Evolutionary conservation across 2,329 filamentous ascomycete species (phyloP).

Genomic region (Esteya vermicola): DNA sequence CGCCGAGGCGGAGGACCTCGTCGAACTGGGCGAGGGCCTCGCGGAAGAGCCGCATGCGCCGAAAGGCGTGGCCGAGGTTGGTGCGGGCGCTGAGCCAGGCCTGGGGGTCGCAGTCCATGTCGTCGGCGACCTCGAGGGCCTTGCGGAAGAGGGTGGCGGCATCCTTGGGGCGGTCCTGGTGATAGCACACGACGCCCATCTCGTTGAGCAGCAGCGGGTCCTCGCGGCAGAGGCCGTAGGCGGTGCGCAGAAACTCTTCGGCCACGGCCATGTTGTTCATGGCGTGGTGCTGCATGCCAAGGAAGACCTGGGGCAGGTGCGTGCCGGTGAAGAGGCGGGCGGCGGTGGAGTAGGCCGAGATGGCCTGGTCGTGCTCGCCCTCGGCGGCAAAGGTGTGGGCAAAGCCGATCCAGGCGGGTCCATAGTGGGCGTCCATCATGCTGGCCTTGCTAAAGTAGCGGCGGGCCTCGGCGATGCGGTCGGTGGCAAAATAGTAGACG

Average conservation of each 20-base stretch:
- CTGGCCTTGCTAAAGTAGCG: constrained; percentile 96
- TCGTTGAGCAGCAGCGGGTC: constrained; percentile 91
- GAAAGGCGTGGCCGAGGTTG: constrained; percentile 79
- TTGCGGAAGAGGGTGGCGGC: constrained; percentile 66
- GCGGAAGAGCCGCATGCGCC: constrained; percentile 53
- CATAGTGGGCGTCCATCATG: constrained; percentile 95
- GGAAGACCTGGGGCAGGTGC: constrained; percentile 85
- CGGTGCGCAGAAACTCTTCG: constrained; percentile 85
- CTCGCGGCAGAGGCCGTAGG: constrained; percentile 66
- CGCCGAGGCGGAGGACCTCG: constrained; percentile 68
- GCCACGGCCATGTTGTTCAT: constrained; percentile 90
- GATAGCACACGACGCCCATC: constrained; percentile 89
- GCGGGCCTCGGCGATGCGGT: constrained; percentile 81
- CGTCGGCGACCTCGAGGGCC: constrained; percentile 62
- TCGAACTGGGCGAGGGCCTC: constrained; percentile 73
- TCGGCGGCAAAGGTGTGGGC: constrained; percentile 96
- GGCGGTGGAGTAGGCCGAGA: constrained; percentile 92
- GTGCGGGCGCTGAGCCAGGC: constrained; percentile 75
- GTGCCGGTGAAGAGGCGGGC: constrained; percentile 92
- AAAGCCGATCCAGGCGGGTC: constrained; percentile 96
- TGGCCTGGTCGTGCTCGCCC: constrained; percentile 95
- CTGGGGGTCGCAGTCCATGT: constrained; percentile 68
- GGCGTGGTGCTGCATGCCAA: constrained; percentile 97
- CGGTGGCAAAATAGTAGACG: constrained; percentile 82
- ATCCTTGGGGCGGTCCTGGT: constrained; percentile 65